Base-by-base conservation (phyloP, 2,329 filamentous ascomycete genomes). In the Aspergillus novoparasiticus region DNA sequence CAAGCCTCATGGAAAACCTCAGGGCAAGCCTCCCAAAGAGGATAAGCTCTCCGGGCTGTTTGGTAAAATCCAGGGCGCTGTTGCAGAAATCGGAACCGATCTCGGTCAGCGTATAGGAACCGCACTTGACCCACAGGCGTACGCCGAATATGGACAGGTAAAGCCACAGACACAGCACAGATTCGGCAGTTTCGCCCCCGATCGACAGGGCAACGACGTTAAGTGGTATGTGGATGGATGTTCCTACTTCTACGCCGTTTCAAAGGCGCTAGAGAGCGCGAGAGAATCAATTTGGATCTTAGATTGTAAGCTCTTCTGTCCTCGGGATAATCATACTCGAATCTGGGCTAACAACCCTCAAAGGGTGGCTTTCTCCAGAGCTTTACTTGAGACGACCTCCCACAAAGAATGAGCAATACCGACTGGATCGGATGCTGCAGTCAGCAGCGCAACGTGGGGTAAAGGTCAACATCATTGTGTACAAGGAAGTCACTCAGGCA, bases 151-250 rank as follows among this genome's bases (percentile, higher is more conserved):
- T 68, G 79, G 73, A 60, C 75, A 72, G 48, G 71, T 71, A 55
- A 79, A 75, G 32, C 69, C 71, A n/a, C 69, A 67, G 39, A 53
- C 83, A 41, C 72, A 83, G 63, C 80, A 87, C 67, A 81, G 85
- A 59, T 87, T 83, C 71, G 78, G 82, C 56, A 86, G 84, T 63
- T 96, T 96, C 80, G 90, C 91, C 1, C 88, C 91, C 1, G 85
- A 89, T 71, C 86, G 90, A 23, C 85, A 86, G 36, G 90, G 90
- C 61, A 89, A 93, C 72, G 82, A 88, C 66, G 88, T 87, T 66
- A 96, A 96, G 82, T 96, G 93, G 92, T 94, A 90, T 77, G 91
- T 95, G 21, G 92, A 95, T 73, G 92, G 90, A 8, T 92, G 90
- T 74, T 87, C 88, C 10, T 95, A 96, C 75, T 93, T 96, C 81